Evolutionary conservation across 2,329 filamentous ascomycete species (phyloP).

Genomic region (Allantophomopsis lycopodina): DNA sequence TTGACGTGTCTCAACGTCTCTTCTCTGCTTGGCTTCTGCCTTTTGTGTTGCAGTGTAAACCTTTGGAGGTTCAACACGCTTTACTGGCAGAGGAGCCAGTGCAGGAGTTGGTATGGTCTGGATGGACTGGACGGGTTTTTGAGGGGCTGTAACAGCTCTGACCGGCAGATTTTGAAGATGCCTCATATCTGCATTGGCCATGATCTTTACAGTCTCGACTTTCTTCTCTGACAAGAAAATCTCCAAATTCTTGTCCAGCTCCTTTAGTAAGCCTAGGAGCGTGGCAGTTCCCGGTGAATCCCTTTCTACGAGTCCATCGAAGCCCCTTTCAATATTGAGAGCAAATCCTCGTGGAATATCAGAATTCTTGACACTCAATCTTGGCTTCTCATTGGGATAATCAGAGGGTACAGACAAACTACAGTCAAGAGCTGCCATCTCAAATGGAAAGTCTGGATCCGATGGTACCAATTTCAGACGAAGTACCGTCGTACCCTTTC

Average conservation of each 20-base stretch:
- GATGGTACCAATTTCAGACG: slow-evolving; percentile 56
- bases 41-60: slow-evolving; percentile 44
- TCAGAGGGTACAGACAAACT: slow-evolving; percentile 46
- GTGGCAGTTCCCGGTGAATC: slow-evolving; percentile 39
- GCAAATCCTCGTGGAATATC: slow-evolving; percentile 60
- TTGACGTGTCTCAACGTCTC: slow-evolving; percentile 55
- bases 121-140: not conserved
- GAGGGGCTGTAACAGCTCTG: slow-evolving; percentile 6
- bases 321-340: slow-evolving; percentile 65
- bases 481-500: slow-evolving; percentile 37
- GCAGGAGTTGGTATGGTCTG: slow-evolving; percentile 1
- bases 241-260: slow-evolving; percentile 61
- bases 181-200: slow-evolving; percentile 17
- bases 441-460: slow-evolving; percentile 75
- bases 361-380: slow-evolving; percentile 50
- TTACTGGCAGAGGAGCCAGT: slow-evolving; percentile 1
- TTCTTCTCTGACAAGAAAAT: slow-evolving; percentile 54
- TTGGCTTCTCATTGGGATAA: slow-evolving; percentile 47
- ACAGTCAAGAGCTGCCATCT: slow-evolving; percentile 56
- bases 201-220: slow-evolving; percentile 57
- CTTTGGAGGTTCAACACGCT: slow-evolving; percentile 4
- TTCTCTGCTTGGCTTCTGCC: slow-evolving; percentile 43
- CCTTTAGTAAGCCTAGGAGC: slow-evolving; percentile 52
- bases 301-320: slow-evolving; percentile 41
- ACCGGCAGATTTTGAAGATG: slow-evolving; percentile 14